phyloP scores from a whole-genome alignment of 345 rosid species.

The Triadica sebifera region DNA sequence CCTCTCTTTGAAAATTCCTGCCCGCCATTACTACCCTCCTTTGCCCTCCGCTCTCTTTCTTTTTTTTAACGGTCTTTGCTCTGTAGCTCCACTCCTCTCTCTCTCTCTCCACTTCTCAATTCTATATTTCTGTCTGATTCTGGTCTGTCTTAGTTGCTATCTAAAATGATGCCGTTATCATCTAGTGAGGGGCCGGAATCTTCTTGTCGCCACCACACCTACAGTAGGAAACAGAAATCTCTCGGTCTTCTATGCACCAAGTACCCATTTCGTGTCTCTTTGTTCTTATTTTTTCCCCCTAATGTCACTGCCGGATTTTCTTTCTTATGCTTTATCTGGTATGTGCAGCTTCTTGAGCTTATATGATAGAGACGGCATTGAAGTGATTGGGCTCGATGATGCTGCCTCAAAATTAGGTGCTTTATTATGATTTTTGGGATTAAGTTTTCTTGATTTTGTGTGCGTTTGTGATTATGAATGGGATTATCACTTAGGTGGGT shows the following conservation, averaged over 20 bases:
- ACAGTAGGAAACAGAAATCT: conserved; percentile 85
- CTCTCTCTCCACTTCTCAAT: conserved; percentile 4
- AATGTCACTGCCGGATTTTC: not conserved
- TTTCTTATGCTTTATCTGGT: not conserved
- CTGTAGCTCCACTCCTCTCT: not conserved
- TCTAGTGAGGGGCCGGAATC: conserved; percentile 39
- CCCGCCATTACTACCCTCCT: conserved; percentile 14
- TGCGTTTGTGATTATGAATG: not conserved
- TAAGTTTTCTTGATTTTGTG: not conserved
- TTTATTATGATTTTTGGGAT: not conserved
- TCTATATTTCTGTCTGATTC: not conserved
- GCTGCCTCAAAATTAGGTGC: conserved; percentile 75
- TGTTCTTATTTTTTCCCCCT: not conserved
- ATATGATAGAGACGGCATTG: conserved; percentile 64
- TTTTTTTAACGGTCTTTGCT: conserved; percentile 20
- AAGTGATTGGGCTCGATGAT: conserved; percentile 74
- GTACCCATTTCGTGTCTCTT: conserved; percentile 30
- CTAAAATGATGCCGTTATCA: conserved; percentile 23
- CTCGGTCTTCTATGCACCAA: conserved; percentile 89
- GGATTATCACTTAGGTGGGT: not conserved
- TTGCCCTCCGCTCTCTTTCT: not conserved
- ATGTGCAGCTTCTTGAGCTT: conserved; percentile 62
- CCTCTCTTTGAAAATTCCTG: conserved; percentile 21
- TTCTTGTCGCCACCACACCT: conserved; percentile 49
- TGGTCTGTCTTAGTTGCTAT: not conserved